Conservation (phyloP, 345 rosid genomes). For the Eucalyptus polybractea region DNA sequence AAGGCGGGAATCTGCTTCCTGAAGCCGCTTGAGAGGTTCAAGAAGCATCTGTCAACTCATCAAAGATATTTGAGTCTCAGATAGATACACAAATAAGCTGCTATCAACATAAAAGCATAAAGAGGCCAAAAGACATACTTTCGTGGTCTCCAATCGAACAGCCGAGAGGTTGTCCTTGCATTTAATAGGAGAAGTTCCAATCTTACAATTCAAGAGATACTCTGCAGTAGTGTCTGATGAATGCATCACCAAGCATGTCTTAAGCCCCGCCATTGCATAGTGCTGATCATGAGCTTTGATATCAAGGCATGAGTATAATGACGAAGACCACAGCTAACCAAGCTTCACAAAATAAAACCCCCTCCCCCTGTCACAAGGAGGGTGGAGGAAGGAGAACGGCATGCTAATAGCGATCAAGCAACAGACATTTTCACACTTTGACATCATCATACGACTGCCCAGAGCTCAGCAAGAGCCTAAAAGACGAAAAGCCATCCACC, state of each 20-base stretch:
- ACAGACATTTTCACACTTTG: background rate
- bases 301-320: background rate
- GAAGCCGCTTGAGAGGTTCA: constrained; percentile 67
- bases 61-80: background rate
- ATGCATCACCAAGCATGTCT: constrained; percentile 69
- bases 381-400: background rate
- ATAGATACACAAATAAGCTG: background rate
- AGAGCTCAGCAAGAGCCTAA: background rate
- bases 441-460: background rate
- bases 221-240: constrained; percentile 77
- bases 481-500: background rate
- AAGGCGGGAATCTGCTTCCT: constrained; percentile 68
- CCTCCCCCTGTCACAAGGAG: background rate
- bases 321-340: background rate
- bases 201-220: constrained; percentile 60
- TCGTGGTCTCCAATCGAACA: constrained; percentile 66
- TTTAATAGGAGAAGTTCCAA: constrained; percentile 43
- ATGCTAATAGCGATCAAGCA: background rate
- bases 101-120: background rate
- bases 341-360: background rate
- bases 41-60: constrained; percentile 56
- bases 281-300: constrained; percentile 20
- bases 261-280: constrained; percentile 67
- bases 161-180: constrained; percentile 56
- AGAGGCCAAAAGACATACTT: constrained; percentile 23